Evolutionary conservation across 2,329 filamentous ascomycete species (phyloP).

Genomic region (Escovopsis weberi): DNA sequence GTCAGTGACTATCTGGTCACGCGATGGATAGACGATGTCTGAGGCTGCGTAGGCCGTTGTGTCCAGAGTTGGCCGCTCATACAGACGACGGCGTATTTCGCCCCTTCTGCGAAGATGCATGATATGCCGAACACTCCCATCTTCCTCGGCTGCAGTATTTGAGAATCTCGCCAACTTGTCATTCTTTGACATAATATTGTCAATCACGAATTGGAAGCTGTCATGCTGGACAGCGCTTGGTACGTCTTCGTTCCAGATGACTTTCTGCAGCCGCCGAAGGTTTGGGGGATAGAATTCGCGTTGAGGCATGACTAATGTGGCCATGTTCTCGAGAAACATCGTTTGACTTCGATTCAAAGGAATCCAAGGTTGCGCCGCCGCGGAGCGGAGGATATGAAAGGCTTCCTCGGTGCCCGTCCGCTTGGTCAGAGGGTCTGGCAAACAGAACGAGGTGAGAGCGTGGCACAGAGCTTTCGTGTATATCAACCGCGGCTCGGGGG

Average conservation of each 20-base stretch:
- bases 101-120: slow-evolving; percentile 1
- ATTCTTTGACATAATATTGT: not conserved
- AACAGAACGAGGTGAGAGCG: slow-evolving; percentile 41
- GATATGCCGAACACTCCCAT: too few relatives aligned
- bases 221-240: slow-evolving; percentile 25
- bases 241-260: slow-evolving; percentile 17
- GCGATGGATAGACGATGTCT: not conserved
- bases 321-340: slow-evolving; percentile 1
- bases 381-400: slow-evolving; percentile 32
- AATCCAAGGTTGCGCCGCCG: slow-evolving; percentile 34
- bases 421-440: slow-evolving; percentile 43
- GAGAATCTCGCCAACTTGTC: not conserved
- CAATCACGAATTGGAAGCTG: slow-evolving; percentile 1
- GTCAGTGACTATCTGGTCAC: not conserved
- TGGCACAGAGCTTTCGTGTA: slow-evolving; percentile 46
- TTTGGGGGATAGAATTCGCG: slow-evolving; percentile 23
- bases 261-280: slow-evolving; percentile 19
- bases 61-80: not conserved
- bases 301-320: slow-evolving; percentile 12
- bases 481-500: slow-evolving; percentile 37
- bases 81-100: not conserved
- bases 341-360: slow-evolving; percentile 11
- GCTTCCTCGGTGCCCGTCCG: slow-evolving; percentile 49
- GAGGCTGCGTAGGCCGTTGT: fast-evolving
- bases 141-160: not conserved